Evolutionary conservation across 495 filamentous ascomycete species (phyloP).

Genomic region (Penicillium paxilli): DNA sequence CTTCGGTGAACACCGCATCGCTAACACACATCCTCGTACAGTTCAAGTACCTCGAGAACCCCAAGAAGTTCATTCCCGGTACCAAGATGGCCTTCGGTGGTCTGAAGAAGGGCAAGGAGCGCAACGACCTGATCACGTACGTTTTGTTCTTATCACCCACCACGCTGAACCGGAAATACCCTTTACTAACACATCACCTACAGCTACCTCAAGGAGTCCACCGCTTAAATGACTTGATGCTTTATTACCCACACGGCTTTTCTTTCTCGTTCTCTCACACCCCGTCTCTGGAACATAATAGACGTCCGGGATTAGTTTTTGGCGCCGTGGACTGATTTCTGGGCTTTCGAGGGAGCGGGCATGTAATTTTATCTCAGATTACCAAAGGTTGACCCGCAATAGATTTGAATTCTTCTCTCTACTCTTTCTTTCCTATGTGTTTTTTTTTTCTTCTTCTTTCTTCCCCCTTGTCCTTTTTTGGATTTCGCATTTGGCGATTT

Average conservation of each 20-base stretch:
- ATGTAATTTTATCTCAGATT: slow-evolving; percentile 44
- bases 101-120: slow-evolving; percentile 99
- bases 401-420: slow-evolving; percentile 26
- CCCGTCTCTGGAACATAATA: slow-evolving; percentile 24
- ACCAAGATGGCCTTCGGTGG: slow-evolving; percentile 99
- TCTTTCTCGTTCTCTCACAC: slow-evolving; percentile 23
- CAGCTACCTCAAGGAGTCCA: slow-evolving; percentile 67
- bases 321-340: slow-evolving; percentile 28
- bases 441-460: background rate
- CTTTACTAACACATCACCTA: slow-evolving; percentile 1
- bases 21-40: slow-evolving; percentile 31
- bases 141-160: slow-evolving; percentile 36
- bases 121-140: slow-evolving; percentile 98
- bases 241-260: slow-evolving; percentile 16
- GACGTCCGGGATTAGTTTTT: slow-evolving; percentile 24
- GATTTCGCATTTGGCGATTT: too few species aligned
- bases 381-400: slow-evolving; percentile 31
- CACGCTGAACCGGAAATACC: background rate
- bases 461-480: too few species aligned
- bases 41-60: slow-evolving; percentile 90
- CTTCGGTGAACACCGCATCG: background rate
- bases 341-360: slow-evolving; percentile 31
- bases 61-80: slow-evolving; percentile 95
- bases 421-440: background rate
- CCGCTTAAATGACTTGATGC: slow-evolving; percentile 51